phyloP scores from a whole-genome alignment of 1,284 basidiomycete species.

The Sanghuangporus weigelae region DNA sequence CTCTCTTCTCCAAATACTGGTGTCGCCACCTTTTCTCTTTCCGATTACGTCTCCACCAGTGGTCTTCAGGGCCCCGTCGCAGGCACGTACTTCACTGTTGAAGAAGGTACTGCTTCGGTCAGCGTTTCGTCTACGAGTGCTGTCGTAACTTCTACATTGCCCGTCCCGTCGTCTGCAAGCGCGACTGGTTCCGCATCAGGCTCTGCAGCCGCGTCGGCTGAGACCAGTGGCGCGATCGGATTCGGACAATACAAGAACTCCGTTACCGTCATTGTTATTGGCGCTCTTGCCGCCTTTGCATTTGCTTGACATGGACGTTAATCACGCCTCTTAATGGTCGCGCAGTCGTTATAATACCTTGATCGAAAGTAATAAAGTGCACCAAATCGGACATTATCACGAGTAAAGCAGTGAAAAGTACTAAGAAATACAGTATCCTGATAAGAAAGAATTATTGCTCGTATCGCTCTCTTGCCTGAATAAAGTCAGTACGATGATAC shows the following conservation, averaged over 20 bases:
- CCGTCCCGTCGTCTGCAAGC: slow-evolving; percentile 26
- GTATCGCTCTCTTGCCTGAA: slow-evolving; percentile 43
- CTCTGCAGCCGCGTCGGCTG: background rate
- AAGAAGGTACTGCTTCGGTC: slow-evolving; percentile 55
- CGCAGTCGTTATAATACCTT: background rate
- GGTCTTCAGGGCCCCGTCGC: slow-evolving; percentile 55
- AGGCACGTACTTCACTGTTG: slow-evolving; percentile 71
- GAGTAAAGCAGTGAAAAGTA: background rate
- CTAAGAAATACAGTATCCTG: background rate
- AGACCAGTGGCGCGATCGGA: background rate
- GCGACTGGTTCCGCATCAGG: slow-evolving; percentile 7
- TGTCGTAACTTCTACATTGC: slow-evolving; percentile 58
- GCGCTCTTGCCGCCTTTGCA: background rate
- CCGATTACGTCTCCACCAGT: slow-evolving; percentile 47
- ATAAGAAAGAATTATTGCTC: slow-evolving; percentile 17
- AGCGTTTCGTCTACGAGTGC: slow-evolving; percentile 53
- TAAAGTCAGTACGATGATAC: slow-evolving; percentile 16
- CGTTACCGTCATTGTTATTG: background rate
- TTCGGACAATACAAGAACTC: background rate
- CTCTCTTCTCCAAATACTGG: slow-evolving; percentile 45
- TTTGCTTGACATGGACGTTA: background rate
- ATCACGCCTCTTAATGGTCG: background rate
- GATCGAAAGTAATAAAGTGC: background rate
- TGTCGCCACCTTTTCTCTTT: slow-evolving; percentile 48
- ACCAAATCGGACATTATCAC: background rate